phyloP scores from a whole-genome alignment of 768 basidiomycete genomes.

The Kwoniella botswanensis region DNA sequence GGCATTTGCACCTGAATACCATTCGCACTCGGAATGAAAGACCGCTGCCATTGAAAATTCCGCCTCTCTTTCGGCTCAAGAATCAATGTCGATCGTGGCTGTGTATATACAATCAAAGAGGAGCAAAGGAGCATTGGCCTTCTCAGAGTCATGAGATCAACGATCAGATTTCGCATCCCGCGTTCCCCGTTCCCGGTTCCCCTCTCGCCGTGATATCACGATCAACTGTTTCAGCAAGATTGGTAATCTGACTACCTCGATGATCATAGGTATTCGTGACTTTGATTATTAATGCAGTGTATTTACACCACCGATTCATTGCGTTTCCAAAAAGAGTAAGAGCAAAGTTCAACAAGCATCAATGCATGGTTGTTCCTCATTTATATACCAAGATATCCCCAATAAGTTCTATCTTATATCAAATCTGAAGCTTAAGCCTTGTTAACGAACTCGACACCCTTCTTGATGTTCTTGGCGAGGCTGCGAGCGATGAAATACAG shows the following conservation, averaged over 20 bases:
- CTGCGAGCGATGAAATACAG: slow-evolving; percentile 24
- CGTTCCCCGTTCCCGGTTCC: too few species aligned
- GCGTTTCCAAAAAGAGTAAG: too few species aligned
- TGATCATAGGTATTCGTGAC: background rate
- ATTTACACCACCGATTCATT: too few species aligned
- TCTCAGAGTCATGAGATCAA: background rate
- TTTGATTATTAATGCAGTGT: too few species aligned
- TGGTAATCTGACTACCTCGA: background rate
- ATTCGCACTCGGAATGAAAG: too few species aligned
- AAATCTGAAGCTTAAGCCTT: slow-evolving; percentile 14
- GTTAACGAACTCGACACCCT: slow-evolving; percentile 67
- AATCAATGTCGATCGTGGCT: too few species aligned
- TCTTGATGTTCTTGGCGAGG: slow-evolving; percentile 97
- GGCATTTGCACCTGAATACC: too few species aligned
- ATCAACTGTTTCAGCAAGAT: background rate
- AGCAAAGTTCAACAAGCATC: background rate
- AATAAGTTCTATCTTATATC: background rate
- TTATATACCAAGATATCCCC: background rate
- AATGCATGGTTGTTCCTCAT: background rate
- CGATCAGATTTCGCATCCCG: too few species aligned
- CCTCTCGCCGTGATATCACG: background rate
- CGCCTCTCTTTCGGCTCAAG: too few species aligned
- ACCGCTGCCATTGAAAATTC: too few species aligned
- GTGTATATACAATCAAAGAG: too few species aligned
- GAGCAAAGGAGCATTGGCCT: too few species aligned